Base-by-base conservation (phyloP, 345 rosid genomes). In the Fremontodendron californicum region DNA sequence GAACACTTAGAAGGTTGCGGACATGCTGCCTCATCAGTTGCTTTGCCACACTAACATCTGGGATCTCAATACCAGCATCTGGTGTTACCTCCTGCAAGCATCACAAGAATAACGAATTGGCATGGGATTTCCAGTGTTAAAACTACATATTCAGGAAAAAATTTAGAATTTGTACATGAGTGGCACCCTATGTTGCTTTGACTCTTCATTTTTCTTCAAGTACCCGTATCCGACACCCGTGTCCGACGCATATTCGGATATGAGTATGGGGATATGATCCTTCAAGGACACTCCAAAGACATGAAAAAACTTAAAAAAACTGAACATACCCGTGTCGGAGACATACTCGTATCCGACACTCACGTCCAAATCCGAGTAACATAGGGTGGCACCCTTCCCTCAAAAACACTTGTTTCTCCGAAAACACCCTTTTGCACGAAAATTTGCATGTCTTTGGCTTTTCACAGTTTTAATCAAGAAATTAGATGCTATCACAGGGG, bases 11-110 rank as follows among this genome's bases (percentile, higher is more conserved):
- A 70, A 93, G 93, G 61, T 84, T 90, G 71, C 84, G 83, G 6
- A 89, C 83, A 60, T 93, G 96, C 82, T 79, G 86, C 79, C 93
- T 86, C 97, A 90, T 95, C 78, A 91, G 29, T 68, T 90, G 85
- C 77, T 88, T 95, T 37, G 83, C 82, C 51, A 87, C 91, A 31
- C 89, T 83, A 48, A 86, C 70, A 11, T 87, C 85, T 3, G 96
- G 99, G 75, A 76, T 85, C 82, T 89, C 97, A 45, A 89, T 75
- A 81, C 82, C 83, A 5, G 84, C 74, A 81, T 95, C 99, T 15
- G 94, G 90, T 67, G 92, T 92, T 78, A 90, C 69, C 80, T 93
- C 98, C 98, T 87, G 87, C 82, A 81, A 52, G 37, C 3, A 37
- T 49, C 46, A 46, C 45, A 48, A 43, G n/a, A 49, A 27, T 57